Evolutionary conservation across 1,284 basidiomycete species (phyloP), one percentile per base, ranked within the genome.

Genomic region (Cryptococcus sp.): DNA sequence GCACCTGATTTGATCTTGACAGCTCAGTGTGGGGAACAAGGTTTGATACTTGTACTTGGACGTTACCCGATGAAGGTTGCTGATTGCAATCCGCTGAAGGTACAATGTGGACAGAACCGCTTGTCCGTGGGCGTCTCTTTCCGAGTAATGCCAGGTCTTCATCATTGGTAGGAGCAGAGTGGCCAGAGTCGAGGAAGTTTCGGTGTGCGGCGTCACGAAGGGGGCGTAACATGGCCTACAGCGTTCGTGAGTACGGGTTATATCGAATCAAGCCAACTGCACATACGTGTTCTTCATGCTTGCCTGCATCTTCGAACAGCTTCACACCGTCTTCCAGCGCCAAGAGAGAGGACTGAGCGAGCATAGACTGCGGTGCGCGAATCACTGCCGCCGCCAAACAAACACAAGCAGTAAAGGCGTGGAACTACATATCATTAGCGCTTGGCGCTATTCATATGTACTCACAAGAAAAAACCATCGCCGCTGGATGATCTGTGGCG

Each of bases 371-470:
- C 1, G 65, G 65, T 7, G 65, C 65, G 10, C 65, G 49, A 22
- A 67, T 67, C 5, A 64, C 65, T 5, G 63, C 58, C 7, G 65
- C 63, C 1, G 65, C 65, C 10, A 67, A 52, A 51, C 65, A 67
- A 8, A 61, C 65, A 48, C 62, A 67, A 19, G 65, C 65, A 1
- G 58, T 59, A 39, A 67, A 67, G 3, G 58, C 19, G 40, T 67
- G 60, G 48, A 64, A 62, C 61, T 63, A 30, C 7, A n/a, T 20
- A 3, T 17, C 1, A 40, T 43, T 5, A 41, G 38, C 30, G 25
- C 3, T 20, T 8, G 19, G 17, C 17, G 19, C 19, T 48, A 25
- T 4, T 15, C 3, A 2, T 19, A 10, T 15, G 22, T 38, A 54
- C 61, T 51, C 30, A 63, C 61, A 16, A 54, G 43, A 42, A 60